These are phyloP conservation scores for Pythium rishiriense DNA, from an alignment of 352 stramenopile genomes.

Conservation along the genomic window DNA sequence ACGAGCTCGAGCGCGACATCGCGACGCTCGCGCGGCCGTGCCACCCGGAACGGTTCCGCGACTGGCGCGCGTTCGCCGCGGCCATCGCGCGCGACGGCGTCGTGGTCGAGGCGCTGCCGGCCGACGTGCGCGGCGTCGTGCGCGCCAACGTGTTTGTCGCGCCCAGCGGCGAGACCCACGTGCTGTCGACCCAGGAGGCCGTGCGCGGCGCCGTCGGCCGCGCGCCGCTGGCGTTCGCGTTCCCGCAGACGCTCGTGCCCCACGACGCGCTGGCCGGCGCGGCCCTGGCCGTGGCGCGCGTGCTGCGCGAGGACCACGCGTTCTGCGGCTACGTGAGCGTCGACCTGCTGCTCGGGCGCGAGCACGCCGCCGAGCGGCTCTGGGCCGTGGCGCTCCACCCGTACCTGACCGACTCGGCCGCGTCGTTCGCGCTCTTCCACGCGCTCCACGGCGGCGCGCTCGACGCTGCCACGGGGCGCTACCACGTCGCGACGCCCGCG, in stretches of 20 bases:
- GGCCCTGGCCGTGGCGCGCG: conserved; percentile 45
- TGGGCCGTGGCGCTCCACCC: conserved; percentile 79
- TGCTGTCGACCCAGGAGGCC: conserved; percentile 72
- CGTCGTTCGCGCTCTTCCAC: conserved; percentile 72
- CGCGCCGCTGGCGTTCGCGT: conserved; percentile 55
- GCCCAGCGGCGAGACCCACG: conserved; percentile 61
- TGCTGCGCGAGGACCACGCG: conserved; percentile 36
- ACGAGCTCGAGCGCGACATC: conserved; percentile 51
- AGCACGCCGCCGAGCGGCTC: conserved; percentile 48
- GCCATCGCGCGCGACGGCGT: conserved; percentile 70
- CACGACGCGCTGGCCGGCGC: conserved; percentile 71
- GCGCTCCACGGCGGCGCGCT: conserved; percentile 51
- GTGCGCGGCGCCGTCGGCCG: conserved; percentile 34
- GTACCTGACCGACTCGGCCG: conserved; percentile 75
- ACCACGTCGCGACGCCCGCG: conserved; percentile 30
- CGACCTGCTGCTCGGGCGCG: conserved; percentile 74
- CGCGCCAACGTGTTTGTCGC: conserved; percentile 82
- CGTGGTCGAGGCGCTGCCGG: conserved; percentile 76
- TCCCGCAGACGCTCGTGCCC: conserved; percentile 79
- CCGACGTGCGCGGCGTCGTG: conserved; percentile 42
- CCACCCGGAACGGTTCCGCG: conserved; percentile 56
- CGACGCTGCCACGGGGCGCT: conserved; percentile 38
- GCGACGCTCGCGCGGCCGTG: conserved; percentile 31
- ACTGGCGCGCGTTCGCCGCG: conserved; percentile 55
- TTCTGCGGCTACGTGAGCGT: conserved; percentile 86